Conservation (phyloP, 208 protist species). For the Trypanosoma theileri region DNA sequence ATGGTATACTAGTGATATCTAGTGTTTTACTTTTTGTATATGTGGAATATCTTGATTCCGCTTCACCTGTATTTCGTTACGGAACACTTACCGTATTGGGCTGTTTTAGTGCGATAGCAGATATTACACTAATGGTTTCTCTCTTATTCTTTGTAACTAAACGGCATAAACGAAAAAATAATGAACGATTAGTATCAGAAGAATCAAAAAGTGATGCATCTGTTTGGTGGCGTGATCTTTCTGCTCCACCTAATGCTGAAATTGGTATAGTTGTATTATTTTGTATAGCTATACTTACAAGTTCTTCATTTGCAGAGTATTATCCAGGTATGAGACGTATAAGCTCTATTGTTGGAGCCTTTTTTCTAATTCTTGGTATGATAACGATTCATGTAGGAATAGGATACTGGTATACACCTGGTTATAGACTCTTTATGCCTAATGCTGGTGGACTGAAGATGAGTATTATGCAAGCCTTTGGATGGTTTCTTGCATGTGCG, state of each 20-base stretch:
- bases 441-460: constrained; percentile 31
- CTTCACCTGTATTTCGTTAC: constrained; percentile 33
- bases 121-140: constrained; percentile 56
- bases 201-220: neutral
- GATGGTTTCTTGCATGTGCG: constrained; percentile 35
- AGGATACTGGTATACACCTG: constrained; percentile 25
- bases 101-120: constrained; percentile 35
- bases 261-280: constrained; percentile 43
- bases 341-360: constrained; percentile 32
- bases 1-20: constrained; percentile 31
- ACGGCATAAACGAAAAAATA: neutral
- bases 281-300: constrained; percentile 34
- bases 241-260: constrained; percentile 35
- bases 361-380: constrained; percentile 30
- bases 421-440: constrained; percentile 29
- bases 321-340: constrained; percentile 34
- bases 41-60: constrained; percentile 7
- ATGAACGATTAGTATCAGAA: neutral
- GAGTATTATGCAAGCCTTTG: constrained; percentile 51
- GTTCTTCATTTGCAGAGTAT: constrained; percentile 43
- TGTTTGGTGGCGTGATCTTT: constrained; percentile 35
- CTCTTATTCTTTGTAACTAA: constrained; percentile 56
- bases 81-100: constrained; percentile 60
- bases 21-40: constrained; percentile 42
- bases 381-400: constrained; percentile 27